Evolutionary conservation across 2,329 filamentous ascomycete species (phyloP).

Genomic region (Coniochaeta sp.): DNA sequence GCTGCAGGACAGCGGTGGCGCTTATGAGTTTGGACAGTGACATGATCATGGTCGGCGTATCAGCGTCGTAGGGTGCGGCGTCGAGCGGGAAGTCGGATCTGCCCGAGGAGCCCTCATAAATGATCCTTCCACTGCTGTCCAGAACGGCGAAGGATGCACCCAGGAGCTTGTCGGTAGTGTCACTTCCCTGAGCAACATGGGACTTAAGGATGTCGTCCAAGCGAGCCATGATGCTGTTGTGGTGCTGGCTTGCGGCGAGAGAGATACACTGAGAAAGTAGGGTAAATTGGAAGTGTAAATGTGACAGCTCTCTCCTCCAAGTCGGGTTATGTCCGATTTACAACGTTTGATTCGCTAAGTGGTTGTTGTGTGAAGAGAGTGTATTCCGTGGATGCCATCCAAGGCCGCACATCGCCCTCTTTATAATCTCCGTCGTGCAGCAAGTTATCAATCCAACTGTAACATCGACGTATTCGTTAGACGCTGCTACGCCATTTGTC

Average conservation of each 20-base stretch:
- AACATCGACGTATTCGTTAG: too few species aligned
- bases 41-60: constrained; percentile 29
- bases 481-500: not conserved
- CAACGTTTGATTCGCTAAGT: too few species aligned
- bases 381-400: too few species aligned
- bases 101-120: constrained; percentile 30
- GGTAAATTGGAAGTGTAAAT: not conserved
- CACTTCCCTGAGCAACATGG: constrained; percentile 13
- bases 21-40: constrained; percentile 39
- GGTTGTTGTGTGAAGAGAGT: too few species aligned
- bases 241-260: not conserved
- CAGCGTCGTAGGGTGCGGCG: constrained; percentile 21
- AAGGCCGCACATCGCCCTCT: too few species aligned
- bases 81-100: constrained; percentile 21
- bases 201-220: constrained; percentile 17
- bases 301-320: too few species aligned
- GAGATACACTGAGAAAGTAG: too few species aligned
- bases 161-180: constrained; percentile 21
- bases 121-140: constrained; percentile 21
- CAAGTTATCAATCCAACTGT: too few species aligned
- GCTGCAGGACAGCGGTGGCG: constrained; percentile 28
- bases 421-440: not conserved
- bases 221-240: not conserved
- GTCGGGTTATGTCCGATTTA: too few species aligned
- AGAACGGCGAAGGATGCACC: constrained; percentile 21